phyloP scores from a whole-genome alignment of 2,329 filamentous ascomycete species.

The Talaromyces sp. region DNA sequence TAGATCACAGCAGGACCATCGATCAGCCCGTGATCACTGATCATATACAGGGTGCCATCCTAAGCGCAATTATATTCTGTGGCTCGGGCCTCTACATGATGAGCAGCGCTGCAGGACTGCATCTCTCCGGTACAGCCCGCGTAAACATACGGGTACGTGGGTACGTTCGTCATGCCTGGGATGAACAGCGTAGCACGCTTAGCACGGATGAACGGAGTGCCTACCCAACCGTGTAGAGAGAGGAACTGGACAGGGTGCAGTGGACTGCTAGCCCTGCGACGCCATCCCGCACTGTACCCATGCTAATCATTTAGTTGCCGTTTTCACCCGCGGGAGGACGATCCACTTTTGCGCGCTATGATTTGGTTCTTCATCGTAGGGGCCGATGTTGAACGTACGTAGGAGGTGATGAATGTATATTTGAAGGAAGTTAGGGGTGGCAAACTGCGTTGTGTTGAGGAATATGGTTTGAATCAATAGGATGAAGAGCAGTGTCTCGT shows the following conservation, averaged over 20 bases:
- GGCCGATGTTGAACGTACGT: not conserved
- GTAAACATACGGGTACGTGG: not conserved
- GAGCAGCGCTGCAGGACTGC: not conserved
- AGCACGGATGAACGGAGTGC: not conserved
- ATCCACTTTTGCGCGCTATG: constrained; percentile 5
- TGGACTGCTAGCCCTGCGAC: not conserved
- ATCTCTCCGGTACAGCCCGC: constrained; percentile 1
- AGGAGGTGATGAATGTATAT: not conserved
- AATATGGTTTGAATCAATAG: not conserved
- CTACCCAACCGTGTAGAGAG: not conserved
- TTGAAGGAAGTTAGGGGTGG: not conserved
- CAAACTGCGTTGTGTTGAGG: not conserved
- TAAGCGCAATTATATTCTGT: not conserved
- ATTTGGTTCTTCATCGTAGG: no score
- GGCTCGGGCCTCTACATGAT: not conserved
- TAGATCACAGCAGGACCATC: constrained; percentile 2
- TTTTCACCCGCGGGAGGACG: constrained; percentile 10
- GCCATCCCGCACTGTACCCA: constrained; percentile 3
- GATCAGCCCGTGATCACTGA: not conserved
- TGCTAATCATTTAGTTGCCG: constrained; percentile 10
- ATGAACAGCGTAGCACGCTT: not conserved
- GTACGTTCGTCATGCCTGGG: not conserved
- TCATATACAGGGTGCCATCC: not conserved
- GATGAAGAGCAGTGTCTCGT: not conserved
- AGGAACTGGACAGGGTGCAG: not conserved